A percentile compares a stretch with the other conserved stretches of the same genome.
phyloP scores from a whole-genome alignment of 805 yeast genomes.

The Ogataea zsoltii region DNA sequence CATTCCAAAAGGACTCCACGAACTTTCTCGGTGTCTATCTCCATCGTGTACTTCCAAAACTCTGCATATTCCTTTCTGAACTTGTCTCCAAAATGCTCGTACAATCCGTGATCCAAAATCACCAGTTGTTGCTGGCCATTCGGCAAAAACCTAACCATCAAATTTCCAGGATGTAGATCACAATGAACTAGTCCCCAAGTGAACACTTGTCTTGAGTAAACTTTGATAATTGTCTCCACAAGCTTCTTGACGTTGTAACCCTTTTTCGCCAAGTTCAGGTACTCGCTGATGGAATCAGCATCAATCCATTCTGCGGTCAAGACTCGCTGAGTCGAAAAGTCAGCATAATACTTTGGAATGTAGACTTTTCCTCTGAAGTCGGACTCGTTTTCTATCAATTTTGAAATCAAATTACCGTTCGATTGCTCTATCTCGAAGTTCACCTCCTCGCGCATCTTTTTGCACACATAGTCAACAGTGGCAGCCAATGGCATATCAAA shows the following conservation, averaged over 20 bases:
- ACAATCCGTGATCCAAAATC: constrained; percentile 74
- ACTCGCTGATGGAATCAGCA: constrained; percentile 58
- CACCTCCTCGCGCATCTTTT: constrained; percentile 59
- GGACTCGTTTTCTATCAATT: constrained; percentile 43
- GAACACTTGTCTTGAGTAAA: constrained; percentile 61
- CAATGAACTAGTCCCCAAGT: constrained; percentile 69
- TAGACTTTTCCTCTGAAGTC: constrained; percentile 44
- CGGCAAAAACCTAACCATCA: constrained; percentile 49
- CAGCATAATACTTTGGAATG: constrained; percentile 54
- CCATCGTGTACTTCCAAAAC: constrained; percentile 65
- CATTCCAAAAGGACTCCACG: constrained; percentile 51
- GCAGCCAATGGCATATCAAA: constrained; percentile 66
- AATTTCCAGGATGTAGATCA: constrained; percentile 83
- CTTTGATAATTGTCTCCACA: constrained; percentile 51
- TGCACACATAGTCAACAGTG: constrained; percentile 56
- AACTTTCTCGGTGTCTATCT: constrained; percentile 49
- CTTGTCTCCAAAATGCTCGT: constrained; percentile 50
- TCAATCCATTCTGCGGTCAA: constrained; percentile 76
- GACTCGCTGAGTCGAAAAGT: constrained; percentile 49
- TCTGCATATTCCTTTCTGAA: constrained; percentile 58
- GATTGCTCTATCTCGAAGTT: constrained; percentile 57
- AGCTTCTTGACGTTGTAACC: constrained; percentile 42
- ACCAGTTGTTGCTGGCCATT: constrained; percentile 54
- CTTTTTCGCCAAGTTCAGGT: constrained; percentile 40
- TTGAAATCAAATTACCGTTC: constrained; percentile 47